Conservation (phyloP, 2,329 filamentous ascomycete species). For the Akanthomyces lecanii region DNA sequence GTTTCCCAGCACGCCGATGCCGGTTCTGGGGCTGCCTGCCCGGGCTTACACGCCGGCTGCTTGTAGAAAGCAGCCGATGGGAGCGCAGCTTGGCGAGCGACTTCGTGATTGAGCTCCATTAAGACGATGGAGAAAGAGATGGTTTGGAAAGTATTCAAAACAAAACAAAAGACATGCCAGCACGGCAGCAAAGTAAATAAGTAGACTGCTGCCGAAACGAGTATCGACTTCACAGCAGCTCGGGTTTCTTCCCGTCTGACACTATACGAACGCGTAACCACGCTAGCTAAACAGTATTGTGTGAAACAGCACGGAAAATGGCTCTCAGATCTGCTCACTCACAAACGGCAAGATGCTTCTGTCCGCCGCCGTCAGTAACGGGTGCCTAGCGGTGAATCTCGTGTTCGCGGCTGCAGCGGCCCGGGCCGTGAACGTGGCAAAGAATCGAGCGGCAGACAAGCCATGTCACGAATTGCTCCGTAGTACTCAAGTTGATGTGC, state of each 20-base stretch:
- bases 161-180: not conserved
- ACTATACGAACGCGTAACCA: no score
- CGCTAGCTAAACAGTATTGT: no score
- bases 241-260: no score
- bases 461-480: no score
- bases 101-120: constrained; percentile 52
- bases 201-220: not conserved
- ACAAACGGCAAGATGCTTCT: not conserved
- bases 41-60: constrained; percentile 14
- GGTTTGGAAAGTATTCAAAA: not conserved
- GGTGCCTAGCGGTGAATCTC: not conserved
- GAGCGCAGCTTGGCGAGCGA: constrained; percentile 54
- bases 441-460: not conserved
- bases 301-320: no score
- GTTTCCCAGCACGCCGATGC: constrained; percentile 36
- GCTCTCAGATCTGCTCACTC: not conserved
- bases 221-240: no score
- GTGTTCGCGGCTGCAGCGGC: not conserved
- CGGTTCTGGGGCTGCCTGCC: constrained; percentile 1
- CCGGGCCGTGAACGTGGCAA: not conserved
- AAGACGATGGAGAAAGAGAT: not conserved
- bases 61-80: constrained; percentile 50
- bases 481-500: no score
- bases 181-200: not conserved
- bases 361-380: not conserved